Evolutionary conservation across 116 monocot species (phyloP).

Genomic region (Cymodocea nodosa): DNA sequence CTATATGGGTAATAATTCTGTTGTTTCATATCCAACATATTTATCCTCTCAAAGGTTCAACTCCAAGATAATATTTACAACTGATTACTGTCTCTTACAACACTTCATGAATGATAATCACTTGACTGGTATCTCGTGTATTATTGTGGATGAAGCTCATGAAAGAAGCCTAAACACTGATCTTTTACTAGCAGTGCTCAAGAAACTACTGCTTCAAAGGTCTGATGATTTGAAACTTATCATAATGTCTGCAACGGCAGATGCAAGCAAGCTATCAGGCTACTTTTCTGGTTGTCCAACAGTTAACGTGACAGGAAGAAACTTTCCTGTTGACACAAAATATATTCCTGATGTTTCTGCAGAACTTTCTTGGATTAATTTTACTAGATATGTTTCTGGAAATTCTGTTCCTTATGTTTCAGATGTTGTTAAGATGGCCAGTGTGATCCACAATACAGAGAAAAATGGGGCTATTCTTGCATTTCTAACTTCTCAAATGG

Average conservation of each 20-base stretch:
- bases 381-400: slow-evolving; percentile 16
- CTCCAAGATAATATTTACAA: slow-evolving; percentile 61
- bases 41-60: slow-evolving; percentile 34
- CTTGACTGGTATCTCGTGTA: slow-evolving; percentile 44
- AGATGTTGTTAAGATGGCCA: slow-evolving; percentile 64
- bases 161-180: slow-evolving; percentile 92
- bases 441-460: slow-evolving; percentile 55
- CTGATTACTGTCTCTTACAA: slow-evolving; percentile 73
- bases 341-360: slow-evolving; percentile 52
- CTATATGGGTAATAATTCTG: slow-evolving; percentile 32
- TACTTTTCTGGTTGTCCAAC: slow-evolving; percentile 57
- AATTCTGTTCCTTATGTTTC: slow-evolving; percentile 45
- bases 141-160: slow-evolving; percentile 92
- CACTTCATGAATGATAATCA: slow-evolving; percentile 41
- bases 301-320: slow-evolving; percentile 55
- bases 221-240: slow-evolving; percentile 58
- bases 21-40: slow-evolving; percentile 27
- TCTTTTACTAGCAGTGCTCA: slow-evolving; percentile 54
- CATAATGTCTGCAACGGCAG: slow-evolving; percentile 89
- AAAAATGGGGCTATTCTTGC: slow-evolving; percentile 73
- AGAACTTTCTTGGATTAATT: slow-evolving; percentile 13
- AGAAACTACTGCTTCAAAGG: slow-evolving; percentile 40
- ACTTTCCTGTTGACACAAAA: slow-evolving; percentile 70
- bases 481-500: slow-evolving; percentile 83
- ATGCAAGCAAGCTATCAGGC: slow-evolving; percentile 56